Base-by-base conservation (phyloP, 768 basidiomycete species). In the Cystofilobasidium macerans region DNA sequence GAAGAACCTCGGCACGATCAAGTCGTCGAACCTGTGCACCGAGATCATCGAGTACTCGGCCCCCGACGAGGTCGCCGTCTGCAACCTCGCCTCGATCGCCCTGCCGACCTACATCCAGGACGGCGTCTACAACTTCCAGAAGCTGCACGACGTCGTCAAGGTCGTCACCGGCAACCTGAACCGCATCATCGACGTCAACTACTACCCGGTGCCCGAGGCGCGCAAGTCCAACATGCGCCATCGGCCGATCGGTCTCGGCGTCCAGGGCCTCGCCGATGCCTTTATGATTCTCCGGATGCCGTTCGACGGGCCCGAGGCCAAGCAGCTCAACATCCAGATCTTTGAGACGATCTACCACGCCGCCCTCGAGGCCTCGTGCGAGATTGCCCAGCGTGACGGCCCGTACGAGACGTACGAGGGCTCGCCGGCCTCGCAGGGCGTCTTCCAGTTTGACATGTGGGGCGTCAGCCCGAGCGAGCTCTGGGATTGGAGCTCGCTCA, bases 271-370 rank as follows among this genome's bases (percentile, higher is more conserved):
- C 48, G 95, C 95, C 20, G 95, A 99, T 72, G 82, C 93, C 2
- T 99, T 99, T 81, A 97, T 98, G 92, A 87, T 87, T 30, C 82
- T 99, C 12, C 88, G 87, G 68, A 84, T 97, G 83, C 89, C 95
- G 0, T 99, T 98, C 77, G 95, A 98, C 71, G 90, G 89, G 1
- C 81, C 80, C 22, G 85, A 84, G 51, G 95, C 94, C 18, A 85
- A 86, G 73, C 78, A 85, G 71, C 84, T 99, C 70, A 98, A 99
- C 79, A 81, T 86, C 69, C 84, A 94, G 78, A 97, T 99, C 76
- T 97, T 95, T 76, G 95, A 99, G 81, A 99, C 95, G 18, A 97
- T 99, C 75, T 99, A 98, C 76, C 91, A 99, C 71, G 94, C 83
- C 64, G 88, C 89, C 0, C 82, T 91, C 30, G 94, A 98, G 77